These are phyloP conservation scores for Ananas comosus DNA, from an alignment of 176 grass and related monocot species.

Conservation along the genomic window DNA sequence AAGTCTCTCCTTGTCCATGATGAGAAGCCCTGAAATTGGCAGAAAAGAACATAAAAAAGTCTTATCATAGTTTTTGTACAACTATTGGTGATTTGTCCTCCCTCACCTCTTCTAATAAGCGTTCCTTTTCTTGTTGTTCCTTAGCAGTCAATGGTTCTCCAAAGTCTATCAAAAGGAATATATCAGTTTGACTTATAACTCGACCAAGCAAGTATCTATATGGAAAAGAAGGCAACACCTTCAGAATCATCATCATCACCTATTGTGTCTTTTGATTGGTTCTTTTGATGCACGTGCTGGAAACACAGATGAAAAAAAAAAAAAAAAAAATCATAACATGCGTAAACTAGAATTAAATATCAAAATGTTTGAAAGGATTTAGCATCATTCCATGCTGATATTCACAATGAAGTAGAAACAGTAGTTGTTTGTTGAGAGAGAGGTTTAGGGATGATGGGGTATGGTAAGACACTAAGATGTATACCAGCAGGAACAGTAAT, in stretches of 20 bases:
- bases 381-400: too few relatives aligned
- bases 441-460: too few relatives aligned
- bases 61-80: too few relatives aligned
- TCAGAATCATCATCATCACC: conserved; percentile 79
- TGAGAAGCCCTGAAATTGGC: conserved; percentile 63
- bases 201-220: neutral
- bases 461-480: too few relatives aligned
- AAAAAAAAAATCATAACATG: neutral
- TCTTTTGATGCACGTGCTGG: conserved; percentile 70
- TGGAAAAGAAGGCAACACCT: conserved; percentile 30
- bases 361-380: too few relatives aligned
- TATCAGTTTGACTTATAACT: conserved; percentile 14
- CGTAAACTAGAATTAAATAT: too few relatives aligned
- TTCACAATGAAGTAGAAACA: too few relatives aligned
- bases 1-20: conserved; percentile 93
- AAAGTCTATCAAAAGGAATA: conserved; percentile 43
- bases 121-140: conserved; percentile 86
- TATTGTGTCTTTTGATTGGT: conserved; percentile 84
- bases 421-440: too few relatives aligned
- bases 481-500: too few relatives aligned
- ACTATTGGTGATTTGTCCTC: too few relatives aligned
- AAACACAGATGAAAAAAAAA: conserved; percentile 20
- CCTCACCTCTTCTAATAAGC: conserved; percentile 61
- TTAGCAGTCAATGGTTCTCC: conserved; percentile 66
- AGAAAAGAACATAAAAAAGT: too few relatives aligned